Evolutionary conservation across 2,329 filamentous ascomycete species (phyloP), one percentile per base, ranked within the genome.

Genomic region (Emmonsiellopsis sp.): DNA sequence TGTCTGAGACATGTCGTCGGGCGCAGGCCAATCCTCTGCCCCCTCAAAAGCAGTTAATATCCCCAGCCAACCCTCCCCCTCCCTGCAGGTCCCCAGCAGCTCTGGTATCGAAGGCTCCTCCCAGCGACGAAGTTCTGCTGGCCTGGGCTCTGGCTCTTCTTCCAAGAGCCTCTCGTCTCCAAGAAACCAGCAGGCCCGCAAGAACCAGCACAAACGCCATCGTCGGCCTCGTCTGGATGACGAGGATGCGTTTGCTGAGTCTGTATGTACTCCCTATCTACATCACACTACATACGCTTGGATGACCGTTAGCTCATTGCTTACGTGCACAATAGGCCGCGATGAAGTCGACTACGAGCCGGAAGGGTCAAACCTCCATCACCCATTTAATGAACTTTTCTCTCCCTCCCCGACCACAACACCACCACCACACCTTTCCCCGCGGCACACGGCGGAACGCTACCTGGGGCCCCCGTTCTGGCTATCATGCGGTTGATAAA

Each of bases 321-420:
- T 31, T 21, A 36, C 36, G 34, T 51, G 34, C 36, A 56, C 39
- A 52, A 37, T 60, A 79, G 81, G 77, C 77, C 71, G 79, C 77
- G 71, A 85, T 84, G 79, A 78, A 73, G 67, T 80, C 80, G 51
- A 77, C 80, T 56, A 83, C 74, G 61, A 83, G 83, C 62, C 85
- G 93, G 55, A 88, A 93, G 63, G 93, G 93, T 52, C 92, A 96
- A 71, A 96, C 90, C 52, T 95, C 88, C 64, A 98, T 98, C 67
- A 97, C 93, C 42, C 93, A 98, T 71, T 75, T 98, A 54, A 87
- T 98, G 78, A 92, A 92, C 74, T 95, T 96, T 71, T 84, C 87
- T 44, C 76, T 89, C 17, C 87, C 91, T 21, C 84, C 87, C 42
- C 82, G 88, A 47, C 85, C 86, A 21, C 81, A 84, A 56, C 65